Percentiles rank a stretch among this genome's conserved stretches.
phyloP scores from a whole-genome alignment of 2,329 filamentous ascomycete species.

The Ophiosphaerella korrae region DNA sequence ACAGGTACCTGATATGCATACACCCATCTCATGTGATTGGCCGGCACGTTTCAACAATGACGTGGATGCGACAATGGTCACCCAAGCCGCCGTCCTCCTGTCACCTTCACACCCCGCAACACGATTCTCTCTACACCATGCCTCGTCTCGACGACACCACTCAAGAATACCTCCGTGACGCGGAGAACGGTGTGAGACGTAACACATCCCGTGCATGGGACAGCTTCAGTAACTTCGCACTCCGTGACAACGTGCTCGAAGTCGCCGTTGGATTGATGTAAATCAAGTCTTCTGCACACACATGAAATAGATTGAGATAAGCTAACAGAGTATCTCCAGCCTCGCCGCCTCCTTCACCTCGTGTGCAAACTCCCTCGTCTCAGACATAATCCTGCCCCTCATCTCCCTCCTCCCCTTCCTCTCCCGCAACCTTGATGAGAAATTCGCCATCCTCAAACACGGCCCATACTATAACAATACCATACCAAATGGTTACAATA shows the following conservation, averaged over 20 bases:
- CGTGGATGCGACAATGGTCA: not conserved
- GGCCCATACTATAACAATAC: constrained; percentile 56
- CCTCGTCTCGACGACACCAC: constrained; percentile 39
- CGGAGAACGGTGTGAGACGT: constrained; percentile 51
- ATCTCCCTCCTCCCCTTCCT: constrained; percentile 72
- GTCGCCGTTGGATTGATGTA: constrained; percentile 78
- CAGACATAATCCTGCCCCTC: constrained; percentile 71
- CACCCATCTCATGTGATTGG: not conserved
- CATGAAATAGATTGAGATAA: not conserved
- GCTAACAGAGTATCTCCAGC: constrained; percentile 44
- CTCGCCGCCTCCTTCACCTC: constrained; percentile 73
- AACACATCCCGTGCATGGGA: constrained; percentile 59
- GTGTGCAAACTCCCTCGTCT: constrained; percentile 73
- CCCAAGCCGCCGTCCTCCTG: not conserved
- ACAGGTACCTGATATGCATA: too few species aligned
- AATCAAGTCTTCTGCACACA: not conserved
- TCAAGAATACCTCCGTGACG: constrained; percentile 53
- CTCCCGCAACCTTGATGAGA: constrained; percentile 73
- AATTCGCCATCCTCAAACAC: constrained; percentile 68
- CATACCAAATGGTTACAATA: constrained; percentile 67
- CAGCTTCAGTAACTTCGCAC: constrained; percentile 73
- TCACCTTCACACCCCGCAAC: not conserved
- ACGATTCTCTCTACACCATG: constrained; percentile 20
- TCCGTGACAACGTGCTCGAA: constrained; percentile 75
- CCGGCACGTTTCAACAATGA: not conserved